Conservation (phyloP, 441 rosid genomes). For the Erodium trifolium region DNA sequence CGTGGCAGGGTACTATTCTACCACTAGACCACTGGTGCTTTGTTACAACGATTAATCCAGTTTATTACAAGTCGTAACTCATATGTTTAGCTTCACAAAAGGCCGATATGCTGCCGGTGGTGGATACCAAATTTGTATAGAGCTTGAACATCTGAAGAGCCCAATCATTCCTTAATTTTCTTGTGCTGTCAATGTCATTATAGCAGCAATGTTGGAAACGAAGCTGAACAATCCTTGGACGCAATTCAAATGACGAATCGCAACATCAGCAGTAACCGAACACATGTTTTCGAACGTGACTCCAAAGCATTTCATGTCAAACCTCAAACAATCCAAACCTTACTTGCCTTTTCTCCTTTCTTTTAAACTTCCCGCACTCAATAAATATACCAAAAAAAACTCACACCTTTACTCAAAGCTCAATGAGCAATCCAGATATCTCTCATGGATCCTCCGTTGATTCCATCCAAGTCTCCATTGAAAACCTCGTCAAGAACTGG, state of each 20-base stretch:
- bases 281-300: not conserved
- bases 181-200: not conserved
- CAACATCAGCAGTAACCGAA: not conserved
- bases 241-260: not conserved
- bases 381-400: not conserved
- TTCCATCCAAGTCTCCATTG: slow-evolving; percentile 33
- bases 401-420: not conserved
- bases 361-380: not conserved
- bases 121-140: too few relatives aligned
- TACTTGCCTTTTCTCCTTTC: not conserved
- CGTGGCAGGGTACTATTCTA: slow-evolving; percentile 29
- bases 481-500: slow-evolving; percentile 39
- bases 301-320: not conserved
- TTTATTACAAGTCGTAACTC: too few relatives aligned
- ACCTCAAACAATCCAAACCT: not conserved
- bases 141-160: too few relatives aligned
- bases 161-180: not conserved
- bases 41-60: too few relatives aligned
- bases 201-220: not conserved
- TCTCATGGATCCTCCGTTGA: slow-evolving; percentile 22
- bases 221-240: not conserved
- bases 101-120: too few relatives aligned
- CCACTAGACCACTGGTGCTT: slow-evolving; percentile 27
- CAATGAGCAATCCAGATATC: not conserved
- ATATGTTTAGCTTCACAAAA: too few relatives aligned